A percentile compares a stretch with the other conserved stretches of the same genome.
Conservation (phyloP, 2,329 filamentous ascomycete species). For the Ophiosphaerella korrae region DNA sequence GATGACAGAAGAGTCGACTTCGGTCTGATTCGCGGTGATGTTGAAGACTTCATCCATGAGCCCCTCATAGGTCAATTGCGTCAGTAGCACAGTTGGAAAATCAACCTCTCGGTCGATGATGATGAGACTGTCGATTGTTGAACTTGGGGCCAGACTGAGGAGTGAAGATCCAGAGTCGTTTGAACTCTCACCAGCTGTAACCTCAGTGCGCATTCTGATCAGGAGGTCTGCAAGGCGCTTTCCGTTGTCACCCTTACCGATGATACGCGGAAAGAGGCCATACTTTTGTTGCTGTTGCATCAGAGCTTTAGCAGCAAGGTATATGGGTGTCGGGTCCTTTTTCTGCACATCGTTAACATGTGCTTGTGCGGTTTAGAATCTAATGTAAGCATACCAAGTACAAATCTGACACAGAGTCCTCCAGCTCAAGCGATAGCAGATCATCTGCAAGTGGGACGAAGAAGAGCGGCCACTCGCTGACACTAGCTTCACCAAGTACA, state of each 20-base stretch:
- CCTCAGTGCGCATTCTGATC: conserved; percentile 87
- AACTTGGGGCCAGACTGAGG: conserved; percentile 80
- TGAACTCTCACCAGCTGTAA: conserved; percentile 76
- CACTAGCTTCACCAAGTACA: conserved; percentile 88
- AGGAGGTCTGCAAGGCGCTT: conserved; percentile 86
- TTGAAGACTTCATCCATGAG: conserved; percentile 92
- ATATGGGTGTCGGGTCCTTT: conserved; percentile 90
- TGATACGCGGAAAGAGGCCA: conserved; percentile 91
- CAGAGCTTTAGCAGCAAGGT: conserved; percentile 84
- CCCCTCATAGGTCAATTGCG: conserved; percentile 95
- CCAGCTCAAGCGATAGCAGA: conserved; percentile 86
- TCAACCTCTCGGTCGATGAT: conserved; percentile 96
- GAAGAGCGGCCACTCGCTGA: conserved; percentile 83
- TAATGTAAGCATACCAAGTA: conserved; percentile 66
- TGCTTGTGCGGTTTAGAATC: neutral
- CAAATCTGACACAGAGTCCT: conserved; percentile 83
- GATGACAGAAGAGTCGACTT: conserved; percentile 88
- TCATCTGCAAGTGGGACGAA: conserved; percentile 94
- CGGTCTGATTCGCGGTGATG: conserved; percentile 89
- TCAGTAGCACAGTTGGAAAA: conserved; percentile 87
- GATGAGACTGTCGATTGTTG: conserved; percentile 85
- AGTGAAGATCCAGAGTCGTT: conserved; percentile 59
- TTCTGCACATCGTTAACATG: conserved; percentile 53
- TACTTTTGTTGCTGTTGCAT: conserved; percentile 93
- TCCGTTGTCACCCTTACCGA: conserved; percentile 94